Evolutionary conservation across 768 basidiomycete species (phyloP).

Genomic region (Auriscalpium microsporum): DNA sequence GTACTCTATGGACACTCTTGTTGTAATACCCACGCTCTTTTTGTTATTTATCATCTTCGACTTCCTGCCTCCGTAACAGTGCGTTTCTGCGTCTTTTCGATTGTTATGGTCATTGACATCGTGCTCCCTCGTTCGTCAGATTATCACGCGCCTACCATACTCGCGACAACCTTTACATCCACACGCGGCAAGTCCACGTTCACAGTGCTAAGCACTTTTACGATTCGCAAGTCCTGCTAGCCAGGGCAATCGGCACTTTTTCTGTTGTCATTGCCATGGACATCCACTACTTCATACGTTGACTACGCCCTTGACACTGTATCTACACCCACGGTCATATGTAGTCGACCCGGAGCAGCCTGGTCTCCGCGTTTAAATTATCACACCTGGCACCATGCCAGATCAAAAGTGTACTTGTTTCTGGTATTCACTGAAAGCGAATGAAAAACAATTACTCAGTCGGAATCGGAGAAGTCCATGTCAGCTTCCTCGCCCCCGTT

Average conservation of each 20-base stretch:
- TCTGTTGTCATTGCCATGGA: background rate
- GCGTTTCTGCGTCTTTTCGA: background rate
- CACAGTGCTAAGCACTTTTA: background rate
- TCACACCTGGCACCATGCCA: no score
- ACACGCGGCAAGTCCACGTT: background rate
- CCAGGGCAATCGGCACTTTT: conserved; percentile 1
- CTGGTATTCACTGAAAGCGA: no score
- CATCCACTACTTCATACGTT: conserved; percentile 2
- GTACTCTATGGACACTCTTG: background rate
- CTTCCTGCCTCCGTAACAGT: background rate
- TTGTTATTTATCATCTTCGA: background rate
- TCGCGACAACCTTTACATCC: background rate
- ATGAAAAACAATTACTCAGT: background rate
- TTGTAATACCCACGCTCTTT: background rate
- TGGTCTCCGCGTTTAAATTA: no score
- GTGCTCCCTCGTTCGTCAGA: background rate
- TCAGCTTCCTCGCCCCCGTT: background rate
- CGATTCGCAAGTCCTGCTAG: conserved; percentile 5
- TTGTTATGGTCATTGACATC: background rate
- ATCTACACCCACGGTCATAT: no score
- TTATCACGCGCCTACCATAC: background rate
- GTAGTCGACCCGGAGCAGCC: no score
- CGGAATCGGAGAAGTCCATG: conserved; percentile 1
- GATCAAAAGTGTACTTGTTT: no score
- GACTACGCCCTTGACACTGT: background rate